Evolutionary conservation across 2,329 filamentous ascomycete genomes (phyloP).

Genomic region (Piedraia hortae): DNA sequence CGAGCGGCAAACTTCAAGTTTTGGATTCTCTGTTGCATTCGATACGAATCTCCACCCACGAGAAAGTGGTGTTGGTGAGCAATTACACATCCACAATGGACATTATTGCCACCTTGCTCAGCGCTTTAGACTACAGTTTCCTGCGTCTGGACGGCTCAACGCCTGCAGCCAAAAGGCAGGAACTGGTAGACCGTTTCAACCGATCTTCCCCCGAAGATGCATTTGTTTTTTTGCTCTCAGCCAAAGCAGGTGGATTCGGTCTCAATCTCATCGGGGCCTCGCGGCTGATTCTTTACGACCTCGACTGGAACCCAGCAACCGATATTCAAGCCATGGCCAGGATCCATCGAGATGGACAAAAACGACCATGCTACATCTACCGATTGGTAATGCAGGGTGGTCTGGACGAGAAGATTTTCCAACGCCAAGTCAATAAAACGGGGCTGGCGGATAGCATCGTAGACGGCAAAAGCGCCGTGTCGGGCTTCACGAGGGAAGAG

Average conservation of each 20-base stretch:
- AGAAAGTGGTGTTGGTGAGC: slow-evolving; percentile 50
- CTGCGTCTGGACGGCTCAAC: slow-evolving; percentile 44
- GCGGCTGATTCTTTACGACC: slow-evolving; percentile 41
- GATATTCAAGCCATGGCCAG: slow-evolving; percentile 51
- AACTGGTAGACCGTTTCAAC: slow-evolving; percentile 44
- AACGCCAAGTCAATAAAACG: slow-evolving; percentile 42
- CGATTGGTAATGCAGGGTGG: slow-evolving; percentile 38
- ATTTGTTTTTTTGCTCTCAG: slow-evolving; percentile 45
- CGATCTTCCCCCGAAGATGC: slow-evolving; percentile 24
- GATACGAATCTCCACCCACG: slow-evolving; percentile 30
- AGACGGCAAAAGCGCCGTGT: slow-evolving; percentile 31
- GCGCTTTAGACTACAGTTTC: slow-evolving; percentile 30
- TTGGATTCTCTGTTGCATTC: slow-evolving; percentile 36
- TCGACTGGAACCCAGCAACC: slow-evolving; percentile 51
- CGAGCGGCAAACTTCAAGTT: slow-evolving; percentile 38
- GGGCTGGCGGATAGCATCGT: slow-evolving; percentile 44
- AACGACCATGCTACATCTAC: slow-evolving; percentile 39
- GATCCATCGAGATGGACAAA: slow-evolving; percentile 46
- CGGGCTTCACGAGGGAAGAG: slow-evolving; percentile 38
- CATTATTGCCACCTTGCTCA: slow-evolving; percentile 33
- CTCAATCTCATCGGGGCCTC: slow-evolving; percentile 45
- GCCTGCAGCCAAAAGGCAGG: slow-evolving; percentile 34
- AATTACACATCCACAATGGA: slow-evolving; percentile 49
- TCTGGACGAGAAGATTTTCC: slow-evolving; percentile 49
- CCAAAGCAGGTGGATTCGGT: slow-evolving; percentile 42